phyloP scores from a whole-genome alignment of 2,329 filamentous ascomycete species.

The Rhytidhysteron rufulum region DNA sequence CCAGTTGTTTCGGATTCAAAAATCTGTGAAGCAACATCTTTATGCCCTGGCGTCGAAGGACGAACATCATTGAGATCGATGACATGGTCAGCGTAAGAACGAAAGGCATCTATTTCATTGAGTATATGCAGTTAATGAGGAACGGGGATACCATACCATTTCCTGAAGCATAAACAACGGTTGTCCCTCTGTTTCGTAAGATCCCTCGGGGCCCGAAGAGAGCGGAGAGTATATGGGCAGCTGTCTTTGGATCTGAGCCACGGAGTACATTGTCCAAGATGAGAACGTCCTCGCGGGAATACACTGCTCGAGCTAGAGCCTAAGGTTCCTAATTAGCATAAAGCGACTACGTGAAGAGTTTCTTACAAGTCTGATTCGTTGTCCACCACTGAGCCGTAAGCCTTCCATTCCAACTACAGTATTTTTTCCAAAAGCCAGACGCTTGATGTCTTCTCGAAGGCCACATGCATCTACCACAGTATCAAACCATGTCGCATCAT shows the following conservation, averaged over 20 bases:
- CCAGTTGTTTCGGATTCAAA: too few relatives aligned
- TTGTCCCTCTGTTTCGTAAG: neutral
- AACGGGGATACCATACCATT: neutral
- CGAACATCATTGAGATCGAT: too few relatives aligned
- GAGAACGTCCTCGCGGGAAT: neutral
- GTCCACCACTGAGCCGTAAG: constrained; percentile 44
- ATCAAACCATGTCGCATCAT: constrained; percentile 21
- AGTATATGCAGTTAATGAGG: too few relatives aligned
- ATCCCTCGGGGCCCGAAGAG: neutral
- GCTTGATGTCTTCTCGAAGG: constrained; percentile 12
- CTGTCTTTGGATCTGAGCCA: neutral
- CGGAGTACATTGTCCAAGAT: neutral
- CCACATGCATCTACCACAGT: constrained; percentile 17
- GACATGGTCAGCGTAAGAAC: too few relatives aligned
- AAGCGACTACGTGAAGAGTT: too few relatives aligned
- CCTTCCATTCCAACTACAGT: constrained; percentile 45
- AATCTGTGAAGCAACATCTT: too few relatives aligned
- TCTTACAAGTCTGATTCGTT: constrained; percentile 21
- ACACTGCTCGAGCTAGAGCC: neutral
- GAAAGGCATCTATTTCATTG: too few relatives aligned
- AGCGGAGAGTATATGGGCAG: neutral
- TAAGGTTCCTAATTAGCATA: too few relatives aligned
- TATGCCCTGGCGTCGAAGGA: too few relatives aligned
- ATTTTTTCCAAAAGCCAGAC: constrained; percentile 14
- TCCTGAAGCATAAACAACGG: neutral